Base-by-base conservation (phyloP, 495 filamentous ascomycete species). In the Extremus antarcticus region DNA sequence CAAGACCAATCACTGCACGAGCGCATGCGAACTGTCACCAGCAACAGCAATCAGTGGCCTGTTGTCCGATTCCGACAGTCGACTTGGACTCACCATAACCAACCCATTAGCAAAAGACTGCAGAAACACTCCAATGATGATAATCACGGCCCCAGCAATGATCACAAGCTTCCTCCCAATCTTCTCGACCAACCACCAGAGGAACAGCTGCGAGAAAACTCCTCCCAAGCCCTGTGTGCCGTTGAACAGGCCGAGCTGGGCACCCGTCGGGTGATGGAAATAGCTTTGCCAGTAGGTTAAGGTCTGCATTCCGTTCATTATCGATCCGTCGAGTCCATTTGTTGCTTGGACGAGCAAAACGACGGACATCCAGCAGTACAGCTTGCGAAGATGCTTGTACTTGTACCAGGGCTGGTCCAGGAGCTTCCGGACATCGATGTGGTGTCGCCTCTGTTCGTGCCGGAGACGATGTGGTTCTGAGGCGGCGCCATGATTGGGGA, bases 51-150 rank as follows among this genome's bases (percentile, higher is more conserved):
- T 35, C 29, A 35, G 29, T 35, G 29, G 13, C 29, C 11, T 22
- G 45, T 13, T 3, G 9, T 24, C 19, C 16, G 16, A 11, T 20
- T 47, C 23, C 45, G 10, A 24, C 9, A 24, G 15, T 10, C 45
- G 15, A 47, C 13, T 16, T 46, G 29, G 7, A 35, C 29, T 7
- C 29, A 35, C 29, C 53, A 55, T 55, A 10, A 43, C 43, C n/a
- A 56, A 47, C 35, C 29, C 45, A 25, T 25, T 45, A 9, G 54
- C 54, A 21, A 56, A 56, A 10, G 46, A 50, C 41, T 56, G 54
- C 2, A 56, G 20, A 47, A 56, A 56, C 22, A 56, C 54, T 29
- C 54, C 54, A 23, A 56, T 3, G 32, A 56, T 51, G 47, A 56
- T 56, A 29, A 56, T 56, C 25, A 51, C 46, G 15, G 54, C 54